A percentile compares a stretch with the other conserved stretches of the same genome.
Evolutionary conservation across 306 rosid species (phyloP).

Genomic region (Prunus mira): DNA sequence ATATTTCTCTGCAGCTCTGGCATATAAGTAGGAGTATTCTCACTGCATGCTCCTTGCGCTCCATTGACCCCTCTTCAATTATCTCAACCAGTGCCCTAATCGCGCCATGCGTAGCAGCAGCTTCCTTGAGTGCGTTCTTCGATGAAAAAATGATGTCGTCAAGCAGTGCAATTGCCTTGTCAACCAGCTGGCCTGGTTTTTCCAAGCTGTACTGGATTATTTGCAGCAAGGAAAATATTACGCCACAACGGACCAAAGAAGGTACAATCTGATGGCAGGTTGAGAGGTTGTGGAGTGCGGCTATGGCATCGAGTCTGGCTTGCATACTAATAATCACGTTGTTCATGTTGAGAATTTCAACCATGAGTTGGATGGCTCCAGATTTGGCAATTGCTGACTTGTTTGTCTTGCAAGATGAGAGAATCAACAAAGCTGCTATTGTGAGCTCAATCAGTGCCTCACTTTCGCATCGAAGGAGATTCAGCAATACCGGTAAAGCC

Average conservation of each 20-base stretch:
- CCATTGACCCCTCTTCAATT: conserved; percentile 58
- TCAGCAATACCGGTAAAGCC: conserved; percentile 50
- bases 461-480: conserved; percentile 55
- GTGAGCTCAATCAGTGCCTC: conserved; percentile 43
- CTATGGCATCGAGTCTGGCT: conserved; percentile 62
- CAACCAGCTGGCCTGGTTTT: conserved; percentile 47
- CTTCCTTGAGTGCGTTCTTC: conserved; percentile 46
- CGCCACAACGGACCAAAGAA: conserved; percentile 46
- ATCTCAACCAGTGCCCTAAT: conserved; percentile 64
- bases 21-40: conserved; percentile 57
- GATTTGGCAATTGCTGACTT: conserved; percentile 57
- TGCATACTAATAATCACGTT: conserved; percentile 22
- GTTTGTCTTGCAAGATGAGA: conserved; percentile 75
- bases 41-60: conserved; percentile 65
- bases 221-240: conserved; percentile 42
- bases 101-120: conserved; percentile 32
- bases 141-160: conserved; percentile 56
- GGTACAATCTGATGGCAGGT: conserved; percentile 56
- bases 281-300: conserved; percentile 73
- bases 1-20: conserved; percentile 68
- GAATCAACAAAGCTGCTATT: conserved; percentile 50
- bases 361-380: conserved; percentile 50
- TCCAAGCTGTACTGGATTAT: conserved; percentile 35
- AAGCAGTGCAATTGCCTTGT: conserved; percentile 57
- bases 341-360: conserved; percentile 31